Evolutionary conservation across 495 filamentous ascomycete genomes (phyloP), one percentile per base, ranked within the genome.

Genomic region (Neurospora discreta): DNA sequence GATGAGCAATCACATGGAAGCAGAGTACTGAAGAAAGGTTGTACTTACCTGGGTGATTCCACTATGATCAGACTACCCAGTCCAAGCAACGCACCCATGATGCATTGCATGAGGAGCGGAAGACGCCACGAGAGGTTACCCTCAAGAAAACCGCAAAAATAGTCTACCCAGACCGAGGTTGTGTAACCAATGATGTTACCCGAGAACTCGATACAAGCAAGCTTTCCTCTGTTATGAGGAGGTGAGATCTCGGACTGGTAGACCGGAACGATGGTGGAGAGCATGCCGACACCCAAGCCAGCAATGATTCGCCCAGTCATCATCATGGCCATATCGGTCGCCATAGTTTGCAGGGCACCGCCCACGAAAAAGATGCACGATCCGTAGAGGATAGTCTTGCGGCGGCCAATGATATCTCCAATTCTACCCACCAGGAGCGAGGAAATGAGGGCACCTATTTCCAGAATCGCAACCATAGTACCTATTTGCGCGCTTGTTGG

Each of bases 171-270:
- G 10, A 99, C 95, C 74, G 94, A 97, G 68, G 93, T 91, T 68
- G 93, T 92, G 80, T 99, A 99, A 33, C 95, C 95, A 74, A 90
- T 88, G 73, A 99, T 96, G 80, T 99, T 99, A 39, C 95, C 95
- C 0, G 96, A 93, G 77, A 99, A 99, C 79, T 98, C 96, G 72
- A 99, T 98, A 81, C 95, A 99, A 15, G 95, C 95, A 71, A 98
- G 85, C 81, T 95, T 94, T 20, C 96, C 96, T 70, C 96, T 87
- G 79, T 97, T 98, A 74, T 99, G 96, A 16, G 95, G 93, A 70
- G 95, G 95, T 69, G 95, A 94, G 71, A 99, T 99, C 78, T 99
- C 96, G 40, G 94, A 98, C 81, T 99, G 95, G 81, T 98, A 99
- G 44, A 99, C 92, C 1, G 95, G 95, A 7, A 99, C 96, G 71